These are phyloP conservation scores for Xanthoparmelia taractica DNA, from an alignment of 495 filamentous ascomycete species.

Conservation along the genomic window DNA sequence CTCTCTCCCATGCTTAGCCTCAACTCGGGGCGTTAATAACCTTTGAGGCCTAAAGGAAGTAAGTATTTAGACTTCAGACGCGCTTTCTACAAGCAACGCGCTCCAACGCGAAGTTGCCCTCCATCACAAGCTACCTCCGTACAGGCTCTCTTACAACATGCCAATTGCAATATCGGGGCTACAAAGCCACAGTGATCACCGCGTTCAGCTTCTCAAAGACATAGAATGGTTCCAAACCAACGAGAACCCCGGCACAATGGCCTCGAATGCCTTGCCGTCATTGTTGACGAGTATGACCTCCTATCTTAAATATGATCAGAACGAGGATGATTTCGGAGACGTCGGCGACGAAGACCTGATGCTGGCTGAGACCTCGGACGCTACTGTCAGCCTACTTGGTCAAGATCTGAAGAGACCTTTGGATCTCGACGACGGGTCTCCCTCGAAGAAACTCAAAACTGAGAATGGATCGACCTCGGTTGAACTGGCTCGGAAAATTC, in stretches of 20 bases:
- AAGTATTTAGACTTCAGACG: too few species aligned
- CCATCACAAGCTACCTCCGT: neutral
- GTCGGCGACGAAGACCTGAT: constrained; percentile 22
- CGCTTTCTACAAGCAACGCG: neutral
- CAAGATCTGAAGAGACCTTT: constrained; percentile 3
- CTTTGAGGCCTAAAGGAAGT: too few species aligned
- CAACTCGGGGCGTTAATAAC: too few species aligned
- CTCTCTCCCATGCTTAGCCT: too few species aligned
- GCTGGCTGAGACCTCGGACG: constrained; percentile 14
- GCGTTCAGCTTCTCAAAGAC: neutral
- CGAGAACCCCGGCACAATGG: neutral
- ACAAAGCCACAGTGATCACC: constrained; percentile 2
- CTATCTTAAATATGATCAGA: neutral
- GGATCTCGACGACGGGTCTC: neutral
- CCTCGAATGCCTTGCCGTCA: neutral
- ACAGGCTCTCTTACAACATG: neutral
- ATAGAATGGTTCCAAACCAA: neutral
- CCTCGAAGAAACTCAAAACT: constrained; percentile 8
- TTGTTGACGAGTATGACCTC: constrained; percentile 1
- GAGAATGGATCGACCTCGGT: neutral
- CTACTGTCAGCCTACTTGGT: too few species aligned
- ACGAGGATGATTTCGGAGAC: constrained; percentile 24
- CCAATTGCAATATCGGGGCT: neutral
- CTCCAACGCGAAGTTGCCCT: neutral
- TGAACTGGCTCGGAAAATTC: constrained; percentile 26